Evolutionary conservation across 148 eudicot genomes (phyloP), one percentile per base, ranked within the genome.

Genomic region (Rhododendron griersonianum): DNA sequence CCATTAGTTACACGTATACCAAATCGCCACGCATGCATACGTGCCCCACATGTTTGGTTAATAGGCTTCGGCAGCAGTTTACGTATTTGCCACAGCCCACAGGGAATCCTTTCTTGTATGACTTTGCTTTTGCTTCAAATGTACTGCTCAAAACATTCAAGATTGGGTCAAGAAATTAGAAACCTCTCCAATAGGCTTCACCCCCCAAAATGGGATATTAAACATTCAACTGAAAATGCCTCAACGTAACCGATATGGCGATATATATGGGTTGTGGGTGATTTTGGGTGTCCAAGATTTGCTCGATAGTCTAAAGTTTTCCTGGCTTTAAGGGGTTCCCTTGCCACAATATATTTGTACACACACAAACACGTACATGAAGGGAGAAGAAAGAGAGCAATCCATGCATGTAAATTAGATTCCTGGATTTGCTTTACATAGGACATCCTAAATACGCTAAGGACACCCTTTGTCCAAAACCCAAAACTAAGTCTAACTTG

Each of bases 401-500:
- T 53, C 18, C 57, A 14, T 61, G 25, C n/a, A 21, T 21, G 67
- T 21, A 41, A 61, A 61, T 61, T 57, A 19, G 71, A 65, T 65
- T 65, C 71, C 21, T 81, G 80, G 85, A 69, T 23, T 63, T 75
- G 47, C 80, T 50, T 86, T 30, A 6, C 75, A 76, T 11, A 87
- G 61, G 88, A 71, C 89, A 85, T 88, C 86, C 80, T 83, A 71
- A 65, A 83, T 85, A 91, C 88, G 90, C 78, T 84, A 90, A 81
- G 85, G 81, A 82, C 86, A 86, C 41, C 78, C 87, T 85, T 89
- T 89, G 86, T 87, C 86, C 90, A 88, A 91, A 91, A 19, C 88
- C 87, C 87, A 11, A 86, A 90, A 86, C 90, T 74, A 71, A 84
- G 74, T 65, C 71, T 90, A 84, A 93, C 98, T 92, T 96, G 92